A percentile compares a stretch with the other conserved stretches of the same genome.
These are phyloP conservation scores for Magnaporthales sp. DNA, from an alignment of 2,329 filamentous ascomycete genomes.

Conservation along the genomic window DNA sequence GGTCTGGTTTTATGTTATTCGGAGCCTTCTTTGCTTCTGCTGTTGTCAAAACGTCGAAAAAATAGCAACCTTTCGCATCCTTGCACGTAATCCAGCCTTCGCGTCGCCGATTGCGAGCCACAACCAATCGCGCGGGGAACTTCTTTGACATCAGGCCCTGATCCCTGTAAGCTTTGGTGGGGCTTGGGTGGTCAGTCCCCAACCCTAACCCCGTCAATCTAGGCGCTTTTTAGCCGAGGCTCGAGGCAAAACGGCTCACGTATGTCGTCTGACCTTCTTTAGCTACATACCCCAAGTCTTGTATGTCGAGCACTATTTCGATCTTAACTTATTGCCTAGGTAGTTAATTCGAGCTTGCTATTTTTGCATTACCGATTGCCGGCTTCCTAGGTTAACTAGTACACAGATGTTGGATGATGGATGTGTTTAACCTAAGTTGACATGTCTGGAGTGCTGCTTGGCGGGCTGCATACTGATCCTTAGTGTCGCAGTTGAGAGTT, in stretches of 20 bases:
- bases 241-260: background rate
- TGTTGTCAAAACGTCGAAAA: background rate
- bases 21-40: background rate
- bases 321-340: background rate
- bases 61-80: background rate
- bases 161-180: background rate
- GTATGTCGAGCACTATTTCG: background rate
- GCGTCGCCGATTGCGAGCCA: background rate
- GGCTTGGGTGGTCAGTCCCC: background rate
- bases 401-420: background rate
- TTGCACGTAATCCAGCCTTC: background rate
- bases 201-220: background rate
- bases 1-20: background rate
- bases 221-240: background rate
- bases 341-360: background rate
- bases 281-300: background rate
- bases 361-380: background rate
- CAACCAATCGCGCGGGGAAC: background rate
- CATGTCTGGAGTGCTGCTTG: background rate
- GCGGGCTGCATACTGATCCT: background rate
- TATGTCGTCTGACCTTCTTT: background rate
- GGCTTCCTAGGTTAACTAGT: background rate
- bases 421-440: background rate
- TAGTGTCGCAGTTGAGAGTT: background rate
- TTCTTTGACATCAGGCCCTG: background rate